Base-by-base conservation (phyloP, 768 basidiomycete genomes). In the Obba rivulosa region DNA sequence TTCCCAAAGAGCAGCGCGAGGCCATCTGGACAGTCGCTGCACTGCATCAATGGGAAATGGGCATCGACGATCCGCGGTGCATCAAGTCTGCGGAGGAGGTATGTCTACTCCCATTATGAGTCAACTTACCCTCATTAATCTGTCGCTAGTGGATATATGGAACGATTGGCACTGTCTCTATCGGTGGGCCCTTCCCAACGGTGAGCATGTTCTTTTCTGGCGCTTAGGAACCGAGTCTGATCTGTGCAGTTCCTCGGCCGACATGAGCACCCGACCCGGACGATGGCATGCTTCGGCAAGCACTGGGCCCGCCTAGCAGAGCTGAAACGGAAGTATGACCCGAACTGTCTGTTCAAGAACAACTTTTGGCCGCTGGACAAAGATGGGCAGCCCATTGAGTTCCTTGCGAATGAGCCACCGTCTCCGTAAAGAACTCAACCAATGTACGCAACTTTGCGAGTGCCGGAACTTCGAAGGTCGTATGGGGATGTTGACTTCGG, bases 11-110 rank as follows among this genome's bases (percentile, higher is more conserved):
- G 10, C 87, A 91, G 59, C 82, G 92, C 41, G 77, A 91, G 62
- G 85, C 88, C 1, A 63, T 77, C 8, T 95, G 92, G 67, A 92
- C 87, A 2, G 81, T 95, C 46, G 87, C 89, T 2, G 92, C 92
- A 16, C 72, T 94, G 21, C 92, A 94, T 64, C 92, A 95, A 62
- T 95, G 92, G 92, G 86, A 89, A 52, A 84, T 92, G 69, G 78
- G 83, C 24, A 69, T 86, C 37, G 79, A 86, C 52, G 92, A 95
- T 60, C 79, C 83, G 38, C 72, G 80, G n/a, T 95, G 92, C 54
- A 74, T 91, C 39, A 74, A 74, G 44, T 84, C 89, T 36, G 92
- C 91, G 14, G 89, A 93, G 66, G 84, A 87, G 66, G 87, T 85
- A 48, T 56, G 75, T 56, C 25, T 11, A 31, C 41, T 36, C 41